These are phyloP conservation scores for Aspergillus candidus DNA, from an alignment of 2,329 filamentous ascomycete species.

Conservation along the genomic window DNA sequence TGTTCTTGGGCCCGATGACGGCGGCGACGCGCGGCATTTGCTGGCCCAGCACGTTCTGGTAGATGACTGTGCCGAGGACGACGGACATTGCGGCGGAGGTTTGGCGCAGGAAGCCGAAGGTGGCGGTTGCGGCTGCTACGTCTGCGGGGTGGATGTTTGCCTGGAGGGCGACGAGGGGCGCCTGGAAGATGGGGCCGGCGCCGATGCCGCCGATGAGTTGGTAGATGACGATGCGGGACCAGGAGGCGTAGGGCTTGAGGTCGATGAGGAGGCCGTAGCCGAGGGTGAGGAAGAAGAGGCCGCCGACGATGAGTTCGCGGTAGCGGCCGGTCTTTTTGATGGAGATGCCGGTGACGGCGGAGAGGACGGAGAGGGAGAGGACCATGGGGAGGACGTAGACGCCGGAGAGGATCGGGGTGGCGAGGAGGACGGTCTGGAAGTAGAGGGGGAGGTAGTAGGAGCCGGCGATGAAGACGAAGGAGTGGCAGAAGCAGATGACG, in stretches of 20 bases:
- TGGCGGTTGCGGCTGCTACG: slow-evolving; percentile 58
- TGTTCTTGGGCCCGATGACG: slow-evolving; percentile 26
- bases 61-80: slow-evolving; percentile 52
- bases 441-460: slow-evolving; percentile 81
- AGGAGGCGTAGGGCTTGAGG: slow-evolving; percentile 48
- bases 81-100: slow-evolving; percentile 53
- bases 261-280: slow-evolving; percentile 62
- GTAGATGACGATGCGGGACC: slow-evolving; percentile 46
- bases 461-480: slow-evolving; percentile 68
- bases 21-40: slow-evolving; percentile 23
- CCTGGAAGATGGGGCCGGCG: slow-evolving; percentile 58
- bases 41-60: slow-evolving; percentile 33
- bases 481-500: slow-evolving; percentile 64
- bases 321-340: slow-evolving; percentile 69
- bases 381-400: slow-evolving; percentile 69
- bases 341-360: slow-evolving; percentile 58
- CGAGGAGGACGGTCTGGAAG: slow-evolving; percentile 69
- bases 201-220: slow-evolving; percentile 57
- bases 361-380: slow-evolving; percentile 59
- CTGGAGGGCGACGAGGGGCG: slow-evolving; percentile 59
- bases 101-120: slow-evolving; percentile 56
- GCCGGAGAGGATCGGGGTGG: slow-evolving; percentile 63
- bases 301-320: slow-evolving; percentile 53
- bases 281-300: slow-evolving; percentile 55
- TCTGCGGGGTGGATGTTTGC: slow-evolving; percentile 54